Evolutionary conservation across 1,284 basidiomycete genomes (phyloP).

Genomic region (Trichosporon inkin): DNA sequence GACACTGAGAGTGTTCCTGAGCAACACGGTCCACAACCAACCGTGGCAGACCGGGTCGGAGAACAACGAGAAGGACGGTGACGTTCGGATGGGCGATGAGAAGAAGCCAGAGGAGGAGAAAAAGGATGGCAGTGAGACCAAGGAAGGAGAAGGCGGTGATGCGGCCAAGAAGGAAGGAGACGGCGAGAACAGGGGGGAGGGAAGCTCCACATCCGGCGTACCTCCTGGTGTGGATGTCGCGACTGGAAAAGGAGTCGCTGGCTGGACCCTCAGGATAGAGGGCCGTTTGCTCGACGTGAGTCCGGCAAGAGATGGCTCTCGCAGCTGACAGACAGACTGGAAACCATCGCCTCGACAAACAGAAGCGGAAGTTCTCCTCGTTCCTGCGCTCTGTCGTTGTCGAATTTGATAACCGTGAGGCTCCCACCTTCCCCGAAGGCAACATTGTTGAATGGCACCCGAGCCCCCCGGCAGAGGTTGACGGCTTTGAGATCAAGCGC

Average conservation of each 20-base stretch:
- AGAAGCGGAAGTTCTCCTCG: conserved; percentile 75
- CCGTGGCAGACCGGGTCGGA: conserved; percentile 61
- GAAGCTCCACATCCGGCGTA: not conserved
- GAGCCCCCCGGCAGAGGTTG: conserved; percentile 63
- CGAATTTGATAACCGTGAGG: conserved; percentile 76
- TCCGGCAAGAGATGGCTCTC: not conserved
- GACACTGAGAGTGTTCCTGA: conserved; percentile 80
- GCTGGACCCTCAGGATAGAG: conserved; percentile 85
- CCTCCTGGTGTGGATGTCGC: conserved; percentile 52
- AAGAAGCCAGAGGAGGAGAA: conserved; percentile 13
- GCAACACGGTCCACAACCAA: conserved; percentile 83
- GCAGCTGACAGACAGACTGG: conserved; percentile 26
- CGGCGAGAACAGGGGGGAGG: conserved; percentile 7
- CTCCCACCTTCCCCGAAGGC: conserved; percentile 69
- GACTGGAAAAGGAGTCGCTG: conserved; percentile 73
- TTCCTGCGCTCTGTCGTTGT: conserved; percentile 79
- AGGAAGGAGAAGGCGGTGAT: conserved; percentile 6
- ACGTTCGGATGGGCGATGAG: conserved; percentile 6
- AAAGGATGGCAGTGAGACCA: conserved; percentile 8
- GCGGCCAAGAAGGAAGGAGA: conserved; percentile 5
- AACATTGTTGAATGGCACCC: conserved; percentile 52
- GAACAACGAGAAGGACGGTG: conserved; percentile 30
- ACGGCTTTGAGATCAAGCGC: conserved; percentile 84
- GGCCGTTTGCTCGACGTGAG: conserved; percentile 67
- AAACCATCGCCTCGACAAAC: conserved; percentile 67